A percentile compares a stretch with the other conserved stretches of the same genome.
These are phyloP conservation scores for Boletus rex-veris DNA, from an alignment of 768 basidiomycete genomes.

Conservation along the genomic window DNA sequence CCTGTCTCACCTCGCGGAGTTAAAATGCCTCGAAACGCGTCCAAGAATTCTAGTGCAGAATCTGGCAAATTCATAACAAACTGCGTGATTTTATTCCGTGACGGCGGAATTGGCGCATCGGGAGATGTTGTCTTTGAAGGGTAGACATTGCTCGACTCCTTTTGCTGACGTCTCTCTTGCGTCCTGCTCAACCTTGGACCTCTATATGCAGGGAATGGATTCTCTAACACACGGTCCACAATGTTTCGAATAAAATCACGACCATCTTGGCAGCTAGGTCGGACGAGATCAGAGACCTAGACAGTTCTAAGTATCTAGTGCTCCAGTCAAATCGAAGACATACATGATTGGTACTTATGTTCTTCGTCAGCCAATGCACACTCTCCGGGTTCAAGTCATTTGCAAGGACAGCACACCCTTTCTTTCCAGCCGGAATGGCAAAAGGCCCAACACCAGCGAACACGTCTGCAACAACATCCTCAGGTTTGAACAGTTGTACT, in stretches of 20 bases:
- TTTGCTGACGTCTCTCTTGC: constrained; percentile 38
- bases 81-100: constrained; percentile 65
- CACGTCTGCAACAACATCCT: constrained; percentile 86
- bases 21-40: constrained; percentile 79
- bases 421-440: constrained; percentile 88
- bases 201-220: constrained; percentile 63
- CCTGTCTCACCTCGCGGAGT: constrained; percentile 32
- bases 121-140: constrained; percentile 3
- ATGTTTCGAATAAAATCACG: constrained; percentile 74
- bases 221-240: constrained; percentile 48
- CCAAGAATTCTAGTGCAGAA: constrained; percentile 84
- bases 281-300: constrained; percentile 64
- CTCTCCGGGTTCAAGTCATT: constrained; percentile 95
- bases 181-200: constrained; percentile 37
- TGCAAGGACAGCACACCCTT: constrained; percentile 83
- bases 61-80: constrained; percentile 99
- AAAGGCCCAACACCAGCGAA: constrained; percentile 99
- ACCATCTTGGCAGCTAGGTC: constrained; percentile 80
- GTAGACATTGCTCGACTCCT: background rate
- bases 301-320: constrained; percentile 2
- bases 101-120: constrained; percentile 18
- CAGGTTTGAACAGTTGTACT: constrained; percentile 64
- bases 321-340: constrained; percentile 17
- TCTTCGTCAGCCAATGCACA: constrained; percentile 68
- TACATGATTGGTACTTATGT: constrained; percentile 76